phyloP scores from a whole-genome alignment of 2,329 filamentous ascomycete species.

The Stagonosporopsis tanaceti region DNA sequence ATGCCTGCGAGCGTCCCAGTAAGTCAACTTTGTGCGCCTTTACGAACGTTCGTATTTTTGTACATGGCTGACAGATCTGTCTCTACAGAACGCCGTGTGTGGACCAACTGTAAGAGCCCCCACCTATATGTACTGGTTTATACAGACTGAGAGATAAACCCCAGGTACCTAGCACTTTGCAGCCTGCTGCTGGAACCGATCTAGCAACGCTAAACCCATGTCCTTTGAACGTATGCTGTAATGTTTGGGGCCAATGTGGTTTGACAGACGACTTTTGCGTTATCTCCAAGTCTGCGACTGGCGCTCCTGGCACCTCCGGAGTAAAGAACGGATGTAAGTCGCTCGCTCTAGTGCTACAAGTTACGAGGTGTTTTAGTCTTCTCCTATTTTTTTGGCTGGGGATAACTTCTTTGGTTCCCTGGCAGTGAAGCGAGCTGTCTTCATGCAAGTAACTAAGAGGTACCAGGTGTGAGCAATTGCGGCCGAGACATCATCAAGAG shows the following conservation, averaged over 20 bases:
- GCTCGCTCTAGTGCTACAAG: not conserved
- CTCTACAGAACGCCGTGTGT: not conserved
- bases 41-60: too few relatives aligned
- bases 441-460: too few relatives aligned
- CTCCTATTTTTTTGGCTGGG: too few relatives aligned
- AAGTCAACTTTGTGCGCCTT: not conserved
- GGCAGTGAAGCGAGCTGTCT: too few relatives aligned
- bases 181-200: conserved; percentile 6
- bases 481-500: conserved; percentile 27
- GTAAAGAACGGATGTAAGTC: not conserved
- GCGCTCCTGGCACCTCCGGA: conserved; percentile 2
- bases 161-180: not conserved
- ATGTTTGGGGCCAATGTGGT: conserved; percentile 31
- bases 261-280: conserved; percentile 24
- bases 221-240: conserved; percentile 31
- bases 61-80: too few relatives aligned
- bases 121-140: too few relatives aligned
- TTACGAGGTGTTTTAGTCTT: too few relatives aligned
- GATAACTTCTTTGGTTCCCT: too few relatives aligned
- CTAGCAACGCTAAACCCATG: conserved; percentile 29
- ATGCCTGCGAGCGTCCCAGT: not conserved
- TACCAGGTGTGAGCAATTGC: conserved; percentile 20
- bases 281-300: conserved; percentile 10
- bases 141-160: too few relatives aligned
- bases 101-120: not conserved